Conservation (phyloP, 306 rosid species). For the Quercus gilva region DNA sequence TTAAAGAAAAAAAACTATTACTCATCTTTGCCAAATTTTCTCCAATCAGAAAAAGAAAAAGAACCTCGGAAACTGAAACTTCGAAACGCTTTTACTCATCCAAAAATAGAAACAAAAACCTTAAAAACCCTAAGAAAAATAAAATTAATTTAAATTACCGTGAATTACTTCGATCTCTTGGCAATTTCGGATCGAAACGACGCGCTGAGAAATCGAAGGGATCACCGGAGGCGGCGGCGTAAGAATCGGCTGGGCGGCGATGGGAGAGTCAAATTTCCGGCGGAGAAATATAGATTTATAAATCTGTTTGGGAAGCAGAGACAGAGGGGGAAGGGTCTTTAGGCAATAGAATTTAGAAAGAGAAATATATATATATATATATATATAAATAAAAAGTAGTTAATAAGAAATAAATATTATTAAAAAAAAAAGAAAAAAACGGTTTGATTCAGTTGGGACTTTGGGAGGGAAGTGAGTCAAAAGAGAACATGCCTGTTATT, state of each 20-base stretch:
- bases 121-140: background rate
- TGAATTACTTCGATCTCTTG: background rate
- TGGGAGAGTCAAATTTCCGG: slow-evolving; percentile 34
- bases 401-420: background rate
- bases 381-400: slow-evolving; percentile 4
- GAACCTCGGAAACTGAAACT: background rate
- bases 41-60: background rate
- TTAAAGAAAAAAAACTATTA: background rate
- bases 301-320: background rate
- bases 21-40: slow-evolving; percentile 26
- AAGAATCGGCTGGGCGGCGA: background rate
- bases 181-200: slow-evolving; percentile 13
- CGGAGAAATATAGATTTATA: slow-evolving; percentile 21
- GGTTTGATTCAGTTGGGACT: slow-evolving; percentile 44
- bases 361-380: background rate
- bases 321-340: background rate
- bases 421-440: slow-evolving; percentile 29
- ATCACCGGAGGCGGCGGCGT: slow-evolving; percentile 1
- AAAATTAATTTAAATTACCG: background rate
- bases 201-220: background rate
- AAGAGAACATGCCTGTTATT: slow-evolving; percentile 23
- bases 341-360: slow-evolving; percentile 14
- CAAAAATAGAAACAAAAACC: slow-evolving; percentile 2
- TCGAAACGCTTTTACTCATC: slow-evolving; percentile 15
- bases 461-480: slow-evolving; percentile 19